A percentile compares a stretch with the other conserved stretches of the same genome.
These are phyloP conservation scores for Kwoniella pini DNA, from an alignment of 768 basidiomycete genomes.

Conservation along the genomic window DNA sequence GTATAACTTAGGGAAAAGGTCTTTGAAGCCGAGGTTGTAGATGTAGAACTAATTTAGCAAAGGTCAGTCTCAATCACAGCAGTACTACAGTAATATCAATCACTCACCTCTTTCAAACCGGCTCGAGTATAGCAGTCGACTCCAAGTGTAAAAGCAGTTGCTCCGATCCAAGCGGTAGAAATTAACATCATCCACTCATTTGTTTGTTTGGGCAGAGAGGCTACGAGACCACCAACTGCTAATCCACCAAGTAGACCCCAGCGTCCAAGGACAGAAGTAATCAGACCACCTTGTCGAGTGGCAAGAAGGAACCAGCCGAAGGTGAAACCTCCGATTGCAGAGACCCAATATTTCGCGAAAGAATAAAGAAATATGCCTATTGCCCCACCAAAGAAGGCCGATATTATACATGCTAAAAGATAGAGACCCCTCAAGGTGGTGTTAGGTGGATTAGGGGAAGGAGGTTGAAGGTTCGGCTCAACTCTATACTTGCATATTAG, in stretches of 20 bases:
- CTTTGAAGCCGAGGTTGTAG: conserved; percentile 86
- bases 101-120: conserved; percentile 81
- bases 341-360: conserved; percentile 75
- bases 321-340: conserved; percentile 76
- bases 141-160: conserved; percentile 85
- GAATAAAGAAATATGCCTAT: conserved; percentile 92
- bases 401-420: conserved; percentile 75
- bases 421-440: conserved; percentile 83
- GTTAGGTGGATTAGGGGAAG: conserved; percentile 66
- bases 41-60: conserved; percentile 72
- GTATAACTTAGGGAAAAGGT: conserved; percentile 75
- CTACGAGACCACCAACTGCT: conserved; percentile 73
- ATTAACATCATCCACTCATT: conserved; percentile 84
- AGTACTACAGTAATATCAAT: not conserved
- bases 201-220: conserved; percentile 80
- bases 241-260: conserved; percentile 91
- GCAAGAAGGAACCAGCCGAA: conserved; percentile 85
- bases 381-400: conserved; percentile 79
- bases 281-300: conserved; percentile 77
- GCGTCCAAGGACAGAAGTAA: conserved; percentile 71
- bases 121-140: conserved; percentile 91
- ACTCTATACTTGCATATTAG: conserved; percentile 65
- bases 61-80: not conserved
- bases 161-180: conserved; percentile 80
- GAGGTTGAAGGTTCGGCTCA: conserved; percentile 62